Evolutionary conservation across 805 yeast species (phyloP).

Genomic region (Starmerella vaccinii): DNA sequence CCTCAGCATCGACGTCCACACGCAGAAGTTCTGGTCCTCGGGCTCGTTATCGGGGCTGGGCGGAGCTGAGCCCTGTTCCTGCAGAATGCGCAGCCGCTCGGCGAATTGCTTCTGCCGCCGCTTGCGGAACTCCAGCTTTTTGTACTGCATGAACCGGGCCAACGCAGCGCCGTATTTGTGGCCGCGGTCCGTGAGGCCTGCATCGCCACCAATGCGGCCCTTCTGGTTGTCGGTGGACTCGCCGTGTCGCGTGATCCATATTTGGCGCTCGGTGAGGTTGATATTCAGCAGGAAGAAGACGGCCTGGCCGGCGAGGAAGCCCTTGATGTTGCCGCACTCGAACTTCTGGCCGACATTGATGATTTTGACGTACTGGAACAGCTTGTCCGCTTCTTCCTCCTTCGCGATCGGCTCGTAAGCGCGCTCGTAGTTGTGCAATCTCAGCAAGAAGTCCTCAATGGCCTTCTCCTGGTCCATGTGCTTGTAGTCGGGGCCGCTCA

Average conservation of each 20-base stretch:
- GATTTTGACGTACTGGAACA: slow-evolving; percentile 84
- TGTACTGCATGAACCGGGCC: slow-evolving; percentile 59
- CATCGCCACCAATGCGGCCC: slow-evolving; percentile 90
- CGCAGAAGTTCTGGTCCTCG: slow-evolving; percentile 68
- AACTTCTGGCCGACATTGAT: slow-evolving; percentile 92
- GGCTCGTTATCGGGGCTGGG: slow-evolving; percentile 32
- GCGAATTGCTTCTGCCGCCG: slow-evolving; percentile 49
- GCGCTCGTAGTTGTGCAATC: slow-evolving; percentile 72
- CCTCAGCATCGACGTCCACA: slow-evolving; percentile 82
- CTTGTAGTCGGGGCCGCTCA: slow-evolving; percentile 86
- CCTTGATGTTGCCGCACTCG: slow-evolving; percentile 80
- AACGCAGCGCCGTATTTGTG: slow-evolving; percentile 60
- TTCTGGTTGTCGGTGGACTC: slow-evolving; percentile 75
- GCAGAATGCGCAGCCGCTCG: slow-evolving; percentile 36
- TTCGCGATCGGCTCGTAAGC: slow-evolving; percentile 89
- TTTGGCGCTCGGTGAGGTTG: slow-evolving; percentile 78
- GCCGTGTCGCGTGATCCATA: slow-evolving; percentile 93
- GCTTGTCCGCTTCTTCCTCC: slow-evolving; percentile 48
- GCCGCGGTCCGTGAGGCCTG: slow-evolving; percentile 71
- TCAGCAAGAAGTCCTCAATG: slow-evolving; percentile 65
- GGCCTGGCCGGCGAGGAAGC: slow-evolving; percentile 84
- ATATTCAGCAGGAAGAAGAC: slow-evolving; percentile 81
- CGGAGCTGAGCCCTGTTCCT: slow-evolving; percentile 29
- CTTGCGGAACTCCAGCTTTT: slow-evolving; percentile 57
- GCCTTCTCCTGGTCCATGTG: slow-evolving; percentile 77